Evolutionary conservation across 208 protist species (phyloP), one percentile per base, ranked within the genome.

Genomic region (Spongospora subterranea): DNA sequence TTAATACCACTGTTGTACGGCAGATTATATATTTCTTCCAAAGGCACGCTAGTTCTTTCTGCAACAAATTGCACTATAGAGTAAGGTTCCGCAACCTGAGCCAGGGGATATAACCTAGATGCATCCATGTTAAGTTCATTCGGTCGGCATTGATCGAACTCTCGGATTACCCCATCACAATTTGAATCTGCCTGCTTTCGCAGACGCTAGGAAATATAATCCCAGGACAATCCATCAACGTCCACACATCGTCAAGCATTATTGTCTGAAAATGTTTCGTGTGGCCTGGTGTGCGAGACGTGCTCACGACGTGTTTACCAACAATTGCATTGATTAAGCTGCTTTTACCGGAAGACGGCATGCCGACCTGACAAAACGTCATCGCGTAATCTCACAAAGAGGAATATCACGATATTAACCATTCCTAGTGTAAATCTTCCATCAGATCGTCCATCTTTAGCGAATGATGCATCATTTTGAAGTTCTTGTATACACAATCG

Each of bases 191-290:
- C 54, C 54, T 65, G 20, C 20, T 17, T 29, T 65, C 54, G 54
- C 54, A 17, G 20, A 65, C 54, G 54, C 20, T 65, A 17, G 54
- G 54, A 29, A 65, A 65, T 29, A 65, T 29, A 29, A 65, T 17
- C 54, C 54, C 54, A 29, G 54, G 54, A 29, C 54, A 65, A 29
- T 65, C 54, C 54, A 65, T 65, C 54, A 65, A 29, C 54, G 29
- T 29, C 54, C 54, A 65, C 20, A 32, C 29, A 17, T 65, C 54
- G 54, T 65, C 54, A 17, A 65, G 29, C 20, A 65, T 65, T 29
- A 65, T 65, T 29, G 54, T 65, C 54, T 65, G 54, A 29, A 65
- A 65, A 29, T 65, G 54, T 29, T 65, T 65, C 54, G 54, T 65
- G 29, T 65, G 54, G 20, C 54, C 54, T 65, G 54, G 54, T 29